A percentile compares a stretch with the other conserved stretches of the same genome.
phyloP scores from a whole-genome alignment of 116 monocot species.

The Trichopus zeylanicus region DNA sequence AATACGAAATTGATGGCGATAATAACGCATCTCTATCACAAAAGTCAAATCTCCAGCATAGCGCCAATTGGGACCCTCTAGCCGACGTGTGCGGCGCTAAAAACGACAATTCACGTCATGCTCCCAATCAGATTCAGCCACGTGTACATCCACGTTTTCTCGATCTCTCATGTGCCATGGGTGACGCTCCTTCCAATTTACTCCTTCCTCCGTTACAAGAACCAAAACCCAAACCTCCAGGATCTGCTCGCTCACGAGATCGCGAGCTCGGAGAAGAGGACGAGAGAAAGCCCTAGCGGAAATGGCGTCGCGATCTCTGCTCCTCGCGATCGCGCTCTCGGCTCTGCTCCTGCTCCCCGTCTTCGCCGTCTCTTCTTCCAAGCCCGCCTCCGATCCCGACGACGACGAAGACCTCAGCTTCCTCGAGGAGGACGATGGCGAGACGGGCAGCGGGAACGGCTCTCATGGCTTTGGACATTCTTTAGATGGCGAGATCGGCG shows the following conservation, averaged over 20 bases:
- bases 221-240: not conserved
- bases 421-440: conserved; percentile 40
- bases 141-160: no score
- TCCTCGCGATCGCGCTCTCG: conserved; percentile 32
- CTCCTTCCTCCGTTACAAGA: no score
- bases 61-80: no score
- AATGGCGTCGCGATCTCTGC: conserved; percentile 25
- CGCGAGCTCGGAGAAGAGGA: not conserved
- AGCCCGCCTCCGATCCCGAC: conserved; percentile 2
- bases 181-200: no score
- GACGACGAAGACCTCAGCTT: conserved; percentile 52
- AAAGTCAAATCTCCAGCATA: no score
- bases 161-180: no score
- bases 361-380: conserved; percentile 3
- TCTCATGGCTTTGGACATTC: conserved; percentile 7
- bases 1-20: no score
- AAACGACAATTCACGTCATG: no score
- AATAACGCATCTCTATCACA: no score
- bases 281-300: not conserved
- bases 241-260: not conserved
- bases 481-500: conserved; percentile 2
- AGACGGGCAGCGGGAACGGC: not conserved
- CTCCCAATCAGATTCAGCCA: no score
- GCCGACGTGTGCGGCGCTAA: no score
- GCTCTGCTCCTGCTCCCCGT: conserved; percentile 24